phyloP scores from a whole-genome alignment of 176 grass and related monocot genomes.

The Oryza brachyantha region DNA sequence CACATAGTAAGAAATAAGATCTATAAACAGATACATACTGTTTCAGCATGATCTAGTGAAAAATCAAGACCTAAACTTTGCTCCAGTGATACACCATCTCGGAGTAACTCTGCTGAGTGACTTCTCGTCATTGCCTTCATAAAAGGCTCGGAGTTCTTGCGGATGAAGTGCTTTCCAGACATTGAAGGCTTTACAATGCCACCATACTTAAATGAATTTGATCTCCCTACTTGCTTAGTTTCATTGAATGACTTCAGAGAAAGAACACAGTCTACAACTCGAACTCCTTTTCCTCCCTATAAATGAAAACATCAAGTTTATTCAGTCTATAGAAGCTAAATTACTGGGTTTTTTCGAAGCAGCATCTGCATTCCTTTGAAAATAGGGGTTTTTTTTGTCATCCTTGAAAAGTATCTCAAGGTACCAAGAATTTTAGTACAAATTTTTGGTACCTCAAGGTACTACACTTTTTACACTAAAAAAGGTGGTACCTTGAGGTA shows the following conservation, averaged over 20 bases:
- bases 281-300: constrained; percentile 76
- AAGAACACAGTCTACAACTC: constrained; percentile 82
- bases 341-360: not conserved
- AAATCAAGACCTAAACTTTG: constrained; percentile 54
- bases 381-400: too few relatives aligned
- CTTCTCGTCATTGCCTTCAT: constrained; percentile 55
- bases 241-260: constrained; percentile 74
- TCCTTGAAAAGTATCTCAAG: too few relatives aligned
- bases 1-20: not conserved
- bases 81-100: constrained; percentile 50
- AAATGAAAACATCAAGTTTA: constrained; percentile 12
- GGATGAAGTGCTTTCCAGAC: constrained; percentile 44
- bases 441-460: too few relatives aligned
- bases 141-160: constrained; percentile 86
- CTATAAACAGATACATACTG: constrained; percentile 44
- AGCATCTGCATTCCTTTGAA: not conserved
- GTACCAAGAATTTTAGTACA: too few relatives aligned
- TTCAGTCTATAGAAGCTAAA: constrained; percentile 8
- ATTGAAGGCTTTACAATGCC: constrained; percentile 50
- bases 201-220: constrained; percentile 54
- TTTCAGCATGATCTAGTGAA: constrained; percentile 58
- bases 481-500: too few relatives aligned
- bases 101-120: constrained; percentile 57
- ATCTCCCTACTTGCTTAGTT: constrained; percentile 46
- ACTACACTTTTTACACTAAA: too few relatives aligned